Evolutionary conservation across 352 stramenopile species (phyloP).

Genomic region (Thalassiosira livingstoniorum): DNA sequence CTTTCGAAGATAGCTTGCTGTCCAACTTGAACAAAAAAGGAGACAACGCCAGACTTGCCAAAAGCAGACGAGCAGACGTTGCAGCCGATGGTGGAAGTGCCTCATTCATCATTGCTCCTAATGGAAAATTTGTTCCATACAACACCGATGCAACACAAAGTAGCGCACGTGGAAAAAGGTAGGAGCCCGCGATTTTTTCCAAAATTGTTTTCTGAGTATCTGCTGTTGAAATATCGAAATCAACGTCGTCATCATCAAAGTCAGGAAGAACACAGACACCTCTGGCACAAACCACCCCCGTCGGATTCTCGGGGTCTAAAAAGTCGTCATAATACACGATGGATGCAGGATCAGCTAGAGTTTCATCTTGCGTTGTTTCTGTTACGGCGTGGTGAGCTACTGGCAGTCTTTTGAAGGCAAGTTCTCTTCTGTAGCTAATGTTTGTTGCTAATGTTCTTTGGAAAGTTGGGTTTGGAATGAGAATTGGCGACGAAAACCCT

Average conservation of each 20-base stretch:
- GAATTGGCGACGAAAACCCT: too few relatives aligned
- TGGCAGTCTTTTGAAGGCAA: too few relatives aligned
- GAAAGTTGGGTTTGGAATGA: too few relatives aligned
- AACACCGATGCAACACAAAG: constrained; percentile 53
- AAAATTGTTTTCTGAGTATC: not conserved
- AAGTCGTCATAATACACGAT: constrained; percentile 60
- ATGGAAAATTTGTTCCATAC: constrained; percentile 78
- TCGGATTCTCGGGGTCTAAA: constrained; percentile 36
- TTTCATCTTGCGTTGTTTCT: constrained; percentile 33
- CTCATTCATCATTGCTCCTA: constrained; percentile 75
- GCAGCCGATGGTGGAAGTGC: constrained; percentile 55
- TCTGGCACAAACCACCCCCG: constrained; percentile 54
- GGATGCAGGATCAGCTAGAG: constrained; percentile 23
- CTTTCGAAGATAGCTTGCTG: constrained; percentile 31
- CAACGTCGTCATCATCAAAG: not conserved
- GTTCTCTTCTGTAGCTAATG: too few relatives aligned
- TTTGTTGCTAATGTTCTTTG: too few relatives aligned
- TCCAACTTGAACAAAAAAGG: constrained; percentile 73
- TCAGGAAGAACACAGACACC: constrained; percentile 58
- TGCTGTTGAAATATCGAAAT: constrained; percentile 1
- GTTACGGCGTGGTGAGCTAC: too few relatives aligned
- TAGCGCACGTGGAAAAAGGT: constrained; percentile 56
- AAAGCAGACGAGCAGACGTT: constrained; percentile 61
- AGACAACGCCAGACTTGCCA: constrained; percentile 64
- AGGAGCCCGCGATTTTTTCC: constrained; percentile 28